Base-by-base conservation (phyloP, 2,329 filamentous ascomycete genomes). In the Verticillium zaregamsianum region DNA sequence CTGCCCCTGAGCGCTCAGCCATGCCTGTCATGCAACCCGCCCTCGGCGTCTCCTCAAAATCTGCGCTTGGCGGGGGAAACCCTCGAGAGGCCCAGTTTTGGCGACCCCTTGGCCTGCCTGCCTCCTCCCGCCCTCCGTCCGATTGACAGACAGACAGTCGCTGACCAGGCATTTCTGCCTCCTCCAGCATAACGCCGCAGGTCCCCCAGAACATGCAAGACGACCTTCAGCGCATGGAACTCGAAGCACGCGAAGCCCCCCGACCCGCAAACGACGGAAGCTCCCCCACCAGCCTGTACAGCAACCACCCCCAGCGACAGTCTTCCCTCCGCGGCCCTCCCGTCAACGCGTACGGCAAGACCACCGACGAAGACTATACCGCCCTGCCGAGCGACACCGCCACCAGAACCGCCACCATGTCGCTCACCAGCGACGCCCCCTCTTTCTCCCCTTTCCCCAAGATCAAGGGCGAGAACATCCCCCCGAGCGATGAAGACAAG, bases 161-260 rank as follows among this genome's bases (percentile, higher is more conserved):
- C 25, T 32, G 25, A 32, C 25, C 23, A 3, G 20, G 54, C 54
- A 55, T 32, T 28, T 23, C 23, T 32, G 12, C 14, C 69, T 72
- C 55, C 66, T 73, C 68, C 76, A 96, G 92, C 80, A 87, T 96
- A 72, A 97, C 94, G 88, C 91, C 92, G 74, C 93, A 97, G 82
- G 93, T 97, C 67, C 92, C 94, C 68, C 91, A 94, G 77, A 94
- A 97, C 78, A 97, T 99, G 86, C 93, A 97, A 79, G 90, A 96
- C 72, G 94, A 91, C 77, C 86, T 99, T 67, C 91, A 94, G 71
- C 89, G 93, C 75, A 87, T 99, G 80, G 93, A 97, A 82, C 83
- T 93, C 64, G 89, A 93, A 80, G 90, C 90, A 64, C 78, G 76
- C 79, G 84, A 80, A 77, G 77, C 71, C 77, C 72, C 70, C 70